phyloP scores from a whole-genome alignment of 2,329 filamentous ascomycete species.

The Trichoderma oligosporum region DNA sequence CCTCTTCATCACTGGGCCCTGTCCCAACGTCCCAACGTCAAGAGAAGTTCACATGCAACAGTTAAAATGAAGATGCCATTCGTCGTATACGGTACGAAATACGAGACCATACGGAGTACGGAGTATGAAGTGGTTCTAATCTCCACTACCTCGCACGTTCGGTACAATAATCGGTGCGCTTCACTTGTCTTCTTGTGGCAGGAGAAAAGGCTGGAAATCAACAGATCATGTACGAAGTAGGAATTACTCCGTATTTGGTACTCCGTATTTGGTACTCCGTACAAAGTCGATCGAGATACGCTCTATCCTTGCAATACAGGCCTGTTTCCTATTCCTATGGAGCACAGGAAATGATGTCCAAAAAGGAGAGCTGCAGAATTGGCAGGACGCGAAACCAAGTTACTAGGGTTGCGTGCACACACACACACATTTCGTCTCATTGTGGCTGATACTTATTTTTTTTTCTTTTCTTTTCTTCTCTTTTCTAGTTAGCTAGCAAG shows the following conservation, averaged over 20 bases:
- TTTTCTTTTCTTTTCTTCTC: no score
- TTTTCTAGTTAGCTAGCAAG: background rate
- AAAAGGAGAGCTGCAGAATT: conserved; percentile 5
- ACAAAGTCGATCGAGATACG: conserved; percentile 14
- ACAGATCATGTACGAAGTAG: no score
- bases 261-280: background rate
- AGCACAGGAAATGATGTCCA: background rate
- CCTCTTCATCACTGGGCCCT: background rate
- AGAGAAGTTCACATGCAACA: conserved; percentile 3
- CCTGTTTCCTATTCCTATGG: no score
- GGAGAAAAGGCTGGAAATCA: no score
- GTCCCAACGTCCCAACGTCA: background rate
- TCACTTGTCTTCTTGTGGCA: background rate
- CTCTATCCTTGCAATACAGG: conserved; percentile 4
- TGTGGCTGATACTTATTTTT: conserved; percentile 12
- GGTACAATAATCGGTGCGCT: background rate
- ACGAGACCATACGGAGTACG: background rate
- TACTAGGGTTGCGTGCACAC: background rate
- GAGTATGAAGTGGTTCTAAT: background rate
- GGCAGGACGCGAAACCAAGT: background rate
- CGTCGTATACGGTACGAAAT: background rate
- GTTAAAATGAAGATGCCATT: no score
- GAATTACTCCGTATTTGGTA: background rate
- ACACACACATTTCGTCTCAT: background rate
- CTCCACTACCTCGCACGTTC: conserved; percentile 2